These are phyloP conservation scores for Xanthoparmelia taractica DNA, from an alignment of 495 filamentous ascomycete genomes.

Conservation along the genomic window DNA sequence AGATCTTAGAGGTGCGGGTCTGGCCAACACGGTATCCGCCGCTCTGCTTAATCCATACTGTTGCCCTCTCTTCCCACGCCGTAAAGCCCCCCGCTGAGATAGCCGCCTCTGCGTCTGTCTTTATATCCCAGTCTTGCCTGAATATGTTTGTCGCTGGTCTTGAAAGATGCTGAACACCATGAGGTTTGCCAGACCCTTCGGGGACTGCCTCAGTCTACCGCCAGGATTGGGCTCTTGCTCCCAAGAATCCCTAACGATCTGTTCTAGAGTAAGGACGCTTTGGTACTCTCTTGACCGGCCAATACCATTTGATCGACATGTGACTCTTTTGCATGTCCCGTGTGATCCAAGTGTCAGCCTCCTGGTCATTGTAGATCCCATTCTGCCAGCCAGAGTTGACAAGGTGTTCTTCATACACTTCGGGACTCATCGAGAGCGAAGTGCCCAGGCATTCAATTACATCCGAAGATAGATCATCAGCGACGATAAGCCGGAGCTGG, in stretches of 20 bases:
- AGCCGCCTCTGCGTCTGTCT: background rate
- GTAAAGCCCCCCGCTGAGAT: background rate
- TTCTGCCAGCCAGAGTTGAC: conserved; percentile 17
- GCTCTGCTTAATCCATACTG: conserved; percentile 7
- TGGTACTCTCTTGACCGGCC: conserved; percentile 5
- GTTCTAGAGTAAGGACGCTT: conserved; percentile 1
- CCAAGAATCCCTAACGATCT: background rate
- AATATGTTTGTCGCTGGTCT: conserved; percentile 13
- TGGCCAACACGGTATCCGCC: background rate
- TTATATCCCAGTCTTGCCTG: conserved; percentile 6
- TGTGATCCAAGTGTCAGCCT: conserved; percentile 10
- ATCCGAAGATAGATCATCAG: background rate
- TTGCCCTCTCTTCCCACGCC: conserved; percentile 17
- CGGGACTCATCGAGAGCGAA: conserved; percentile 5
- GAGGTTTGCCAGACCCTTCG: background rate
- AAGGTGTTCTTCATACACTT: conserved; percentile 18
- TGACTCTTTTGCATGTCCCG: conserved; percentile 11
- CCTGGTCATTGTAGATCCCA: background rate
- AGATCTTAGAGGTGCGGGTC: background rate
- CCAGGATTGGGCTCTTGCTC: background rate
- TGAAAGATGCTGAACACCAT: conserved; percentile 1
- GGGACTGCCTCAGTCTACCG: background rate
- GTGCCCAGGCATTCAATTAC: conserved; percentile 5
- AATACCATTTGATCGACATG: conserved; percentile 15
- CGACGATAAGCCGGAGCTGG: background rate